Evolutionary conservation across 371 early-diverging fungal species (phyloP).

Genomic region (Zopfochytrium polystomum): DNA sequence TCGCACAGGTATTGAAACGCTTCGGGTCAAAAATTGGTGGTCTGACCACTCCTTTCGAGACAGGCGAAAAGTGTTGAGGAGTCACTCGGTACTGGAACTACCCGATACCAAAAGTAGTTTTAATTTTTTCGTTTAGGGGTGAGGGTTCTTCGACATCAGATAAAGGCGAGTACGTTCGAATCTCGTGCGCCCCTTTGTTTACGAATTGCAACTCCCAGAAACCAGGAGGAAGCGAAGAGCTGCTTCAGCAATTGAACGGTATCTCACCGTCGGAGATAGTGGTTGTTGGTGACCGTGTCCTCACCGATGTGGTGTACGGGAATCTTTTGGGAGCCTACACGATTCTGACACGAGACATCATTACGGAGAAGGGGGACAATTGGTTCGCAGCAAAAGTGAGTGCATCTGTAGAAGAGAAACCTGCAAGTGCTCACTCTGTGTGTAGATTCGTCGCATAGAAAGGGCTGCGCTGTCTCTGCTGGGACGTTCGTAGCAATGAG

Average conservation of each 20-base stretch:
- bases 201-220: slow-evolving; percentile 63
- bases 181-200: background rate
- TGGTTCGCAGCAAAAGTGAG: no score
- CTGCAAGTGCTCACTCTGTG: no score
- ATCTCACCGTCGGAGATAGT: slow-evolving; percentile 52
- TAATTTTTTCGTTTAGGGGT: no score
- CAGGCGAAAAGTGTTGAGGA: slow-evolving; percentile 8
- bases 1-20: slow-evolving; percentile 40
- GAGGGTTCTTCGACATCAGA: slow-evolving; percentile 37
- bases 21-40: slow-evolving; percentile 1
- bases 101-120: no score
- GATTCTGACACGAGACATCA: slow-evolving; percentile 66
- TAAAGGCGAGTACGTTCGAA: slow-evolving; percentile 30
- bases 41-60: slow-evolving; percentile 2
- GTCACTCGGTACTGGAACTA: no score
- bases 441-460: no score
- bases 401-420: no score
- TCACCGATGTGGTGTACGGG: slow-evolving; percentile 86
- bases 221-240: slow-evolving; percentile 69
- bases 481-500: no score
- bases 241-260: slow-evolving; percentile 44
- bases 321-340: slow-evolving; percentile 72
- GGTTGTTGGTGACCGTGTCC: slow-evolving; percentile 83
- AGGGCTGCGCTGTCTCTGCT: no score
- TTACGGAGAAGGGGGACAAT: slow-evolving; percentile 78